phyloP scores from a whole-genome alignment of 2,329 filamentous ascomycete genomes.

The Leptographium flavum region DNA sequence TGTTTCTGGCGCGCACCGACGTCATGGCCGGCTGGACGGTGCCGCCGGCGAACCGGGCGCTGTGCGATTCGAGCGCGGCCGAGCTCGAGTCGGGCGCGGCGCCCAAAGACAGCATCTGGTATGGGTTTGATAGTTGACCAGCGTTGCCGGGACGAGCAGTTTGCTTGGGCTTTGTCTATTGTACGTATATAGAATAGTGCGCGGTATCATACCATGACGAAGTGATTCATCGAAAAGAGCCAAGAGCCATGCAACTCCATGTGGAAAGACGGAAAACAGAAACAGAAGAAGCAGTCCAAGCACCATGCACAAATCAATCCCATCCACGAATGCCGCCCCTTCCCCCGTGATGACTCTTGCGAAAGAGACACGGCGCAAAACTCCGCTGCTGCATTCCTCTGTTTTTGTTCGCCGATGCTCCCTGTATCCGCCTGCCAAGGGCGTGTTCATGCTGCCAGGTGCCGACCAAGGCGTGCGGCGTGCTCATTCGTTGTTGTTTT shows the following conservation, averaged over 20 bases:
- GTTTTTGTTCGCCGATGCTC: neutral
- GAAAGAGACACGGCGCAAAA: neutral
- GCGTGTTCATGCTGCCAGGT: neutral
- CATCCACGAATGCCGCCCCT: neutral
- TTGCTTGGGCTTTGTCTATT: no score
- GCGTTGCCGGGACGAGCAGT: neutral
- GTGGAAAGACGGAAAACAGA: no score
- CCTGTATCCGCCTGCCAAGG: neutral
- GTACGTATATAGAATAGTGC: no score
- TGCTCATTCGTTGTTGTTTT: neutral
- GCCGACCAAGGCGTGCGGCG: neutral
- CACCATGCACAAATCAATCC: neutral
- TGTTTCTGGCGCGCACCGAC: slow-evolving; percentile 30
- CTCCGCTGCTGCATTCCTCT: neutral
- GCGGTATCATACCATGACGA: no score
- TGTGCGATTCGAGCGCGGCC: slow-evolving; percentile 27
- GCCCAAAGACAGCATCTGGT: slow-evolving; percentile 26
- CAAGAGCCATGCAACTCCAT: neutral
- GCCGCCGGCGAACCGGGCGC: slow-evolving; percentile 26
- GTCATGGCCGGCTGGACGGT: slow-evolving; percentile 26
- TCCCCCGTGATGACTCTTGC: neutral
- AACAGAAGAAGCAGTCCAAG: no score
- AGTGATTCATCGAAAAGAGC: neutral
- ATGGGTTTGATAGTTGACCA: neutral
- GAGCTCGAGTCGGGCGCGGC: slow-evolving; percentile 32